Base-by-base conservation (phyloP, 208 protist species). In the Novymonas esmeraldas region DNA sequence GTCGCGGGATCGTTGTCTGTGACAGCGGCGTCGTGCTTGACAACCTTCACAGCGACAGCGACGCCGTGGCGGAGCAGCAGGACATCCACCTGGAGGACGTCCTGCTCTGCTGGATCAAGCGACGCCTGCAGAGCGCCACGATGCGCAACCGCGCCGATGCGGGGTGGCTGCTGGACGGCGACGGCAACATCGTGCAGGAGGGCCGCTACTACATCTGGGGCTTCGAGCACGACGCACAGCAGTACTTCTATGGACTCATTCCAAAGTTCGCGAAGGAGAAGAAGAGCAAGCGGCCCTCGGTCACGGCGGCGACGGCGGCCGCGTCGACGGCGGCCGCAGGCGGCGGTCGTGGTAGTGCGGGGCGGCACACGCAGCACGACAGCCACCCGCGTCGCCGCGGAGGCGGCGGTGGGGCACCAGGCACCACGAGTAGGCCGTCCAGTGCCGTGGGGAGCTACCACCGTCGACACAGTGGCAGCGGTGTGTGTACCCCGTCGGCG, bases 131-230 rank as follows among this genome's bases (percentile, higher is more conserved):
- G 38, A 58, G 51, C 24, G 74, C 73, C 36, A 69, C 80, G 50
- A 60, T 79, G 42, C 50, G 64, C 51, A 70, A 76, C 51, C 74
- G 74, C 18, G 26, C 65, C 16, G 77, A 85, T 57, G 58, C 60
- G 1, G 78, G 74, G n/a, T 89, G 84, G 84, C 65, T 89, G 64
- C 76, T 79, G 14, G 65, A 81, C 70, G 50, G 39, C 49, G 44
- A 58, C 16, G 51, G 57, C n/a, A 41, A 70, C 39, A 83, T 86
- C 44, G 73, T 89, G 46, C 79, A 81, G 34, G 80, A 84, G 33
- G 84, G 84, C 2, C 84, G 79, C 36, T 90, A 87, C 76, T 77
- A 83, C 72, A 83, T 90, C 28, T 90, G 84, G 84, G 58, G 76
- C 64, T 78, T 83, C 44, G 48, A 77, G 36, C 84, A 90, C 63